Evolutionary conservation across 148 eudicot genomes (phyloP), one percentile per base, ranked within the genome.

Genomic region (Camellia granthamiana): DNA sequence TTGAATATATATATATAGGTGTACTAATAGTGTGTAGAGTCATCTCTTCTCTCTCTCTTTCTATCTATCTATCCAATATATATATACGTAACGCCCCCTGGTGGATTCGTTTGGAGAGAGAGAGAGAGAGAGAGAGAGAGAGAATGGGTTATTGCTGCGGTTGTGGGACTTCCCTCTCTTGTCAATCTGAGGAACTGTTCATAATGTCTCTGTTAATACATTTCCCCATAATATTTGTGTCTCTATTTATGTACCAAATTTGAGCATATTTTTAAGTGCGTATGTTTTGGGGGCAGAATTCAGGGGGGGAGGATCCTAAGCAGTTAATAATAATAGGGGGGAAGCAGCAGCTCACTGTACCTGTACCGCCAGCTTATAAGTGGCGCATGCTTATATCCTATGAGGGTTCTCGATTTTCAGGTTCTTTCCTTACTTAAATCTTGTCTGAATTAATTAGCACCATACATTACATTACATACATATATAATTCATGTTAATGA

Each of bases 301-400:
- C 71, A 46, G 83, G 59, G 6, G 65, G 77, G 43, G 67, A 52
- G 42, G 76, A 23, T 1, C 69, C 64, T 23, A 68, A 16, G 67
- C 81, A 70, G 30, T 1, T 30, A 30, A 30, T 30, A 30, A 30
- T 1, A 30, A 14, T 83, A 42, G 19, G 64, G 19, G 72, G 38
- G 38, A 30, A 30, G 38, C 38, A 1, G 38, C 38, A 78, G 61
- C 87, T 84, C 55, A 41, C 80, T 19, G 21, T 64, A 62, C 30
- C 30, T 30, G 30, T 30, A 30, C 38, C 38, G 0, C 79, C 84
- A 13, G 43, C 49, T 76, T 85, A 58, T 67, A 94, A 92, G 76
- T 92, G 98, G 98, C 90, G 98, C 18, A 83, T 90, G 88, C 79
- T 88, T 72, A 84, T 90, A 61, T 82, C 90, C 44, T 90, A 90